These are phyloP conservation scores for Spatholobus suberectus DNA, from an alignment of 306 rosid species.

Conservation along the genomic window DNA sequence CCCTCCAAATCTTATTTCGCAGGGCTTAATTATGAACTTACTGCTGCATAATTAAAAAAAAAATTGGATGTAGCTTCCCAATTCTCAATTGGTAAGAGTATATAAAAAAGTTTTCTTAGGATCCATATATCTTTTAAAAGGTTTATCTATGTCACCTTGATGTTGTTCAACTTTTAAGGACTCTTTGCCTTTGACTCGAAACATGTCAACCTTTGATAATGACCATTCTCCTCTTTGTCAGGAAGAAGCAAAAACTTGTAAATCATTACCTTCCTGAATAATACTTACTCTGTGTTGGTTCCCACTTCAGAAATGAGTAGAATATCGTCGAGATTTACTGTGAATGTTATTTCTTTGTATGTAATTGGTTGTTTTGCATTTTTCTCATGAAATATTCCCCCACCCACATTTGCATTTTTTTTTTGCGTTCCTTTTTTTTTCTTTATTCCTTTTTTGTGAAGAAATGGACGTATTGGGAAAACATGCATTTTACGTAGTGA, in stretches of 20 bases:
- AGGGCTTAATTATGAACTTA: not conserved
- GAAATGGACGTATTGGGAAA: no score
- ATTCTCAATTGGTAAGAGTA: not conserved
- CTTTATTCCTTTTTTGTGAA: no score
- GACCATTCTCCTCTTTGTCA: not conserved
- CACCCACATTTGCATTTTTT: no score
- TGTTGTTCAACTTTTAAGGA: not conserved
- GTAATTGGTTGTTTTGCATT: no score
- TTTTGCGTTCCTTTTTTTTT: no score
- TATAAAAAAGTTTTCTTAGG: not conserved
- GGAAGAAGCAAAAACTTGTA: not conserved
- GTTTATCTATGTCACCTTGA: not conserved
- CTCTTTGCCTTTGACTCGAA: not conserved
- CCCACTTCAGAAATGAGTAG: not conserved
- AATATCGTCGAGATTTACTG: not conserved
- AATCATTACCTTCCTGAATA: not conserved
- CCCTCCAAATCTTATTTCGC: not conserved
- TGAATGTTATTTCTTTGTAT: not conserved
- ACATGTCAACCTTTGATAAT: conserved; percentile 8
- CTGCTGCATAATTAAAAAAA: not conserved
- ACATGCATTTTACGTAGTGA: no score
- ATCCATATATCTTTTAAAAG: not conserved
- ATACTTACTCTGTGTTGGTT: not conserved
- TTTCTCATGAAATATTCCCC: no score
- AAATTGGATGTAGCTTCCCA: not conserved